Base-by-base conservation (phyloP, 345 rosid species). In the Acer saccharum region DNA sequence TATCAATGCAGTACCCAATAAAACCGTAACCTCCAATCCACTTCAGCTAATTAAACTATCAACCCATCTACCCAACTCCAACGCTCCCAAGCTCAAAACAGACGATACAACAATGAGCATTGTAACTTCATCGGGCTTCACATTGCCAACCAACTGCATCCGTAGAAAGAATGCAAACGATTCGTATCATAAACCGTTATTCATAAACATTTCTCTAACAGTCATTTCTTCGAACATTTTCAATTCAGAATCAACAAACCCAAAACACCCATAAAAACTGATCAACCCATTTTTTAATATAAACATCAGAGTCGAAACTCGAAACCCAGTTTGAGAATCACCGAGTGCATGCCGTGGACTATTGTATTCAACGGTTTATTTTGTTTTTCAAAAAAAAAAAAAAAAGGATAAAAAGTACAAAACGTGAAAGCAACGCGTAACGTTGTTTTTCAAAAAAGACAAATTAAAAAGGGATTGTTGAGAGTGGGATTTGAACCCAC, bases 401-500 rank as follows among this genome's bases (percentile, higher is more conserved):
- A 10, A 60, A 20, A 41, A 41, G n/a, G n/a, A n/a, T n/a, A n/a
- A n/a, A n/a, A n/a, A n/a, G n/a, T n/a, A n/a, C n/a, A n/a, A n/a
- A n/a, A n/a, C n/a, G n/a, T n/a, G n/a, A n/a, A n/a, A n/a, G n/a
- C n/a, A n/a, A n/a, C n/a, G n/a, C n/a, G n/a, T n/a, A n/a, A n/a
- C n/a, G n/a, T n/a, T n/a, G n/a, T n/a, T n/a, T n/a, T n/a, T n/a
- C n/a, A n/a, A n/a, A n/a, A n/a, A n/a, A n/a, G n/a, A n/a, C n/a
- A n/a, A n/a, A n/a, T n/a, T 10, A 57, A 57, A 57, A 14, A 0
- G 20, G 8, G 1, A 4, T 57, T 87, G 94, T 94, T 84, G 94
- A 93, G 86, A 90, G 91, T 93, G 97, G 93, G 94, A 88, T 94
- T 96, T 87, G 94, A 92, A 96, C 93, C 98, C 93, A 89, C 94